These are phyloP conservation scores for Epithemia pelagica DNA, from an alignment of 108 stramenopile genomes.

Conservation along the genomic window DNA sequence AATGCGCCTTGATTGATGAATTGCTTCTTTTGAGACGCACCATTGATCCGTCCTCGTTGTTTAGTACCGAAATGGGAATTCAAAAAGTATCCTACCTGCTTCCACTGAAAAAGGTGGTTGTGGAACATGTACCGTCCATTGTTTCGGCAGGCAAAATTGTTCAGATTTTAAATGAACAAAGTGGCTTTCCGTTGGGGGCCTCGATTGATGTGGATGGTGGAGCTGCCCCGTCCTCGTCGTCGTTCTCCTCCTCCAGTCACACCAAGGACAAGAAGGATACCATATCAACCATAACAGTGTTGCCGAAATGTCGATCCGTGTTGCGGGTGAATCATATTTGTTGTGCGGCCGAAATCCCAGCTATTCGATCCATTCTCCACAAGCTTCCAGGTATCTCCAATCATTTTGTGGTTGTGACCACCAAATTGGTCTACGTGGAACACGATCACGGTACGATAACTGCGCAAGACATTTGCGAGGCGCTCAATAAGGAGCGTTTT, in stretches of 20 bases:
- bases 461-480: conserved; percentile 20
- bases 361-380: conserved; percentile 32
- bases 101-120: background rate
- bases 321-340: conserved; percentile 45
- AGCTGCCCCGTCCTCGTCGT: no score
- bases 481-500: conserved; percentile 29
- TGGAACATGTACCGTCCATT: background rate
- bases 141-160: background rate
- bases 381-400: conserved; percentile 14
- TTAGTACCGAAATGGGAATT: background rate
- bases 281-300: no score
- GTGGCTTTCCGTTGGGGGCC: background rate
- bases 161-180: background rate
- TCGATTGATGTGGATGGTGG: background rate
- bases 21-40: no score
- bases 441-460: conserved; percentile 29
- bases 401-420: conserved; percentile 13
- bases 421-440: conserved; percentile 26
- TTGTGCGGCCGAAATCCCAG: conserved; percentile 73
- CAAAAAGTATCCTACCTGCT: background rate
- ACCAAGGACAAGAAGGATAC: no score
- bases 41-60: no score
- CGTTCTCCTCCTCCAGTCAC: no score
- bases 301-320: background rate
- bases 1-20: background rate